phyloP scores from a whole-genome alignment of 192 early-diverging fungal genomes.

The Coemansia sp. region DNA sequence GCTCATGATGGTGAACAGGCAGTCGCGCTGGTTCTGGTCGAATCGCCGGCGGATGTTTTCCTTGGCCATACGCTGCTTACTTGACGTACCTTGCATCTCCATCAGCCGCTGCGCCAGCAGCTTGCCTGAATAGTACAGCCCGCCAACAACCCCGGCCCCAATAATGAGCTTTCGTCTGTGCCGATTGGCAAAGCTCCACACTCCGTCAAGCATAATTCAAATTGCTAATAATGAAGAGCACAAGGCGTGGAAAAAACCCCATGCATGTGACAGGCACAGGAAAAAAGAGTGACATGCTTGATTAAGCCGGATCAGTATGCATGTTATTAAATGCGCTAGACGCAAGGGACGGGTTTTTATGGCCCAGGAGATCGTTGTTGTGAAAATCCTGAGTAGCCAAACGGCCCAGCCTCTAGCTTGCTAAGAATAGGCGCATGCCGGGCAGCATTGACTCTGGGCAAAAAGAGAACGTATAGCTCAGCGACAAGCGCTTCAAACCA shows the following conservation, averaged over 20 bases:
- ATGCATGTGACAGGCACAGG: conserved; percentile 4
- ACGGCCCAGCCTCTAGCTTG: too few relatives aligned
- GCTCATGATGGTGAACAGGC: conserved; percentile 78
- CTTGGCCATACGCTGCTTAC: conserved; percentile 59
- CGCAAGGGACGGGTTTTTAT: too few relatives aligned
- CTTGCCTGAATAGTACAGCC: conserved; percentile 69
- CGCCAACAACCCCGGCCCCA: conserved; percentile 66
- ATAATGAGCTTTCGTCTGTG: conserved; percentile 66
- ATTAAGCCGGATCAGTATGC: not conserved
- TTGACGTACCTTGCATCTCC: conserved; percentile 68
- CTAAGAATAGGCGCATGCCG: too few relatives aligned
- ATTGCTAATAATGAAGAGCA: conserved; percentile 1
- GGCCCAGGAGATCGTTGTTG: too few relatives aligned
- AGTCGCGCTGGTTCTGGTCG: conserved; percentile 93
- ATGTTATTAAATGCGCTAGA: not conserved
- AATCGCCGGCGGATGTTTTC: conserved; percentile 82
- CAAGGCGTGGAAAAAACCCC: not conserved
- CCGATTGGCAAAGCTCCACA: conserved; percentile 62
- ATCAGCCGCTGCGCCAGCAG: conserved; percentile 68
- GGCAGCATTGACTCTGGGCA: too few relatives aligned
- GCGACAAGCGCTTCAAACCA: not conserved
- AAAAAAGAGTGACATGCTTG: not conserved
- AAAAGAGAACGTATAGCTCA: not conserved
- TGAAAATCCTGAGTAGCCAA: too few relatives aligned
- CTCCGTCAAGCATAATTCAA: conserved; percentile 42